Conservation (phyloP, 192 early-diverging fungal species). For the Bifiguratus adelaidae region DNA sequence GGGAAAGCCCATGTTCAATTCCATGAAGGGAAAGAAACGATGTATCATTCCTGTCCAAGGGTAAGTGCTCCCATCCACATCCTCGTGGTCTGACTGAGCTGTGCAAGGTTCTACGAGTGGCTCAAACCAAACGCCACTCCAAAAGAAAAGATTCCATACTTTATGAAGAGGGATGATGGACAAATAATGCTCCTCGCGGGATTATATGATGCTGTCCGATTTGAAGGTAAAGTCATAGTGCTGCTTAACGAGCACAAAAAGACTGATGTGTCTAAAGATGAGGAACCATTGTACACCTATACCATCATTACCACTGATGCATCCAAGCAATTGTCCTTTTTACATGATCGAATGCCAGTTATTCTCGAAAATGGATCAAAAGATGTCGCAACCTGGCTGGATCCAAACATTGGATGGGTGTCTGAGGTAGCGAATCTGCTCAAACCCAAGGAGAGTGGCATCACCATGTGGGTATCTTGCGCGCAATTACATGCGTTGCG, state of each 20-base stretch:
- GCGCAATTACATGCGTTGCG: neutral
- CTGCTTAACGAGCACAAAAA: too few relatives aligned
- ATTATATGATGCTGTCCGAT: constrained; percentile 27
- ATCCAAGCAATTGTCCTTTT: constrained; percentile 23
- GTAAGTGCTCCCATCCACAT: constrained; percentile 4
- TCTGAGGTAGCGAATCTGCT: constrained; percentile 20
- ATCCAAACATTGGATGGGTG: constrained; percentile 21
- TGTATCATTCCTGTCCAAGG: constrained; percentile 45
- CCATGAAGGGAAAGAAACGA: constrained; percentile 31
- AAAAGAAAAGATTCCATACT: constrained; percentile 33
- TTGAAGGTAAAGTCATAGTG: constrained; percentile 12
- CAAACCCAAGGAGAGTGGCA: constrained; percentile 29
- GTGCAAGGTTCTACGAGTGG: constrained; percentile 45
- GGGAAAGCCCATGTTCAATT: constrained; percentile 32
- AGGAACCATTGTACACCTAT: constrained; percentile 27
- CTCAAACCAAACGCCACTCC: constrained; percentile 14
- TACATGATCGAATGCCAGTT: constrained; percentile 50
- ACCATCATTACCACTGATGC: constrained; percentile 40
- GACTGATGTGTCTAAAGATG: too few relatives aligned
- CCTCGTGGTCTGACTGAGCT: neutral
- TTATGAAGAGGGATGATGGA: constrained; percentile 30
- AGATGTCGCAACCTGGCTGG: constrained; percentile 34
- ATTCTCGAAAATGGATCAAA: constrained; percentile 28
- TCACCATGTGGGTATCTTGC: neutral
- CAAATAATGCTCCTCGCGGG: constrained; percentile 35